phyloP scores from a whole-genome alignment of 352 stramenopile genomes.

The Phytophthora foliorum region DNA sequence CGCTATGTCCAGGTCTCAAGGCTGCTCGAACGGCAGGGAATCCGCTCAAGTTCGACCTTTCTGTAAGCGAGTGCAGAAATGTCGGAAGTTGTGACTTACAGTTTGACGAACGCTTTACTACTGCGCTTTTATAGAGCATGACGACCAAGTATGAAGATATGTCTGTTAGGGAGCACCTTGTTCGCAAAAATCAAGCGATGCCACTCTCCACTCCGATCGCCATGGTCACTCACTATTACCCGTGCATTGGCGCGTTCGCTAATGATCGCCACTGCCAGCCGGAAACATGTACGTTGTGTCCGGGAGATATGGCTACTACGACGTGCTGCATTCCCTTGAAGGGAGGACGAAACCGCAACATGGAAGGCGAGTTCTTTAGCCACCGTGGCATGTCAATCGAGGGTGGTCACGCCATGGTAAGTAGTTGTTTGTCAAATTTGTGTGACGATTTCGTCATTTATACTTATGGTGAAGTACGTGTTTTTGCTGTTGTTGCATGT shows the following conservation, averaged over 20 bases:
- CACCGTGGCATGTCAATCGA: constrained; percentile 85
- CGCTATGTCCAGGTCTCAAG: constrained; percentile 71
- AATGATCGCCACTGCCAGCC: constrained; percentile 70
- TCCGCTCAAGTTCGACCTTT: constrained; percentile 75
- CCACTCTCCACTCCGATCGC: constrained; percentile 77
- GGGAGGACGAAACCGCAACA: constrained; percentile 78
- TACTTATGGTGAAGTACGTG: too few species aligned
- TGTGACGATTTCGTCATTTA: background rate
- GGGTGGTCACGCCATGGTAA: constrained; percentile 82
- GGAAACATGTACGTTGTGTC: constrained; percentile 76
- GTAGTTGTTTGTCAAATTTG: background rate
- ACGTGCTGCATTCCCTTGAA: constrained; percentile 84
- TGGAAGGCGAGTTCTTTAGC: constrained; percentile 88
- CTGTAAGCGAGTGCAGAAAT: constrained; percentile 34
- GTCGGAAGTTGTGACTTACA: background rate
- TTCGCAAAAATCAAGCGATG: constrained; percentile 83
- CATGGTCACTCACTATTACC: constrained; percentile 86
- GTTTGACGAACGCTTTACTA: background rate
- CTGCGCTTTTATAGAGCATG: constrained; percentile 54
- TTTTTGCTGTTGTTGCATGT: too few species aligned
- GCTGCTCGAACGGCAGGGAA: constrained; percentile 57
- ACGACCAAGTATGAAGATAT: constrained; percentile 86
- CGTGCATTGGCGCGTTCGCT: constrained; percentile 71
- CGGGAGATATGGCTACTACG: constrained; percentile 75
- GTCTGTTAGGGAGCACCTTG: constrained; percentile 77